Evolutionary conservation across 176 grass and related monocot genomes (phyloP).

Genomic region (Triticum dicoccoides): DNA sequence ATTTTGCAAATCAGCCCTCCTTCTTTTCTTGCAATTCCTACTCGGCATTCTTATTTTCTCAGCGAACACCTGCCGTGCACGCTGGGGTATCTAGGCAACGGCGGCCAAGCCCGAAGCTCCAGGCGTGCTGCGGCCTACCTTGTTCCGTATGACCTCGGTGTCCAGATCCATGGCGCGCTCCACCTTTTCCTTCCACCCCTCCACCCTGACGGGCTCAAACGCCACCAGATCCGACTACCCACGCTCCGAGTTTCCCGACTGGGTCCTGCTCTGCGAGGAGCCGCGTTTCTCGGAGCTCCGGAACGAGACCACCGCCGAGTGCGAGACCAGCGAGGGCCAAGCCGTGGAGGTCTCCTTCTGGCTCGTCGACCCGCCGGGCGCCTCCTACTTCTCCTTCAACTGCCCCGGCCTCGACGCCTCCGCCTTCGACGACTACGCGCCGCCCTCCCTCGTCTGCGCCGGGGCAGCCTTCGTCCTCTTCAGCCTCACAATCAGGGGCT

Average conservation of each 20-base stretch:
- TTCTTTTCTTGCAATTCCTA: too few relatives aligned
- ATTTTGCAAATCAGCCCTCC: too few relatives aligned
- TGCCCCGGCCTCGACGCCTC: background rate
- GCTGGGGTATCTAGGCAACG: too few relatives aligned
- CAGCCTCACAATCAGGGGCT: background rate
- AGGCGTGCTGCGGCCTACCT: too few relatives aligned
- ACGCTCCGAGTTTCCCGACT: background rate
- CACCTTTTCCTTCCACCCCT: background rate
- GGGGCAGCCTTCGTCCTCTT: background rate
- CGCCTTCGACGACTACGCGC: too few relatives aligned
- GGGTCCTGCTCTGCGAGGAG: background rate
- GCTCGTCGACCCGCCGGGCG: background rate
- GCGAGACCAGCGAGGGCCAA: background rate
- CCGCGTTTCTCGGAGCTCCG: background rate
- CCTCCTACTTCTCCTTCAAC: background rate
- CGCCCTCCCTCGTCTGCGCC: background rate
- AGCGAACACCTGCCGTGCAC: too few relatives aligned
- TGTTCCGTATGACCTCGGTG: background rate
- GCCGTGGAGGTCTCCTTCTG: background rate
- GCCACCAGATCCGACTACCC: too few relatives aligned
- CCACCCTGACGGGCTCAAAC: background rate
- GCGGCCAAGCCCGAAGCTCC: too few relatives aligned
- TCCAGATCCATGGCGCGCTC: background rate
- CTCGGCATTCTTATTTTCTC: too few relatives aligned
- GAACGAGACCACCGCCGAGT: background rate